A percentile compares a stretch with the other conserved stretches of the same genome.
These are phyloP conservation scores for Cercospora sp. DNA, from an alignment of 2,329 filamentous ascomycete genomes.

Conservation along the genomic window DNA sequence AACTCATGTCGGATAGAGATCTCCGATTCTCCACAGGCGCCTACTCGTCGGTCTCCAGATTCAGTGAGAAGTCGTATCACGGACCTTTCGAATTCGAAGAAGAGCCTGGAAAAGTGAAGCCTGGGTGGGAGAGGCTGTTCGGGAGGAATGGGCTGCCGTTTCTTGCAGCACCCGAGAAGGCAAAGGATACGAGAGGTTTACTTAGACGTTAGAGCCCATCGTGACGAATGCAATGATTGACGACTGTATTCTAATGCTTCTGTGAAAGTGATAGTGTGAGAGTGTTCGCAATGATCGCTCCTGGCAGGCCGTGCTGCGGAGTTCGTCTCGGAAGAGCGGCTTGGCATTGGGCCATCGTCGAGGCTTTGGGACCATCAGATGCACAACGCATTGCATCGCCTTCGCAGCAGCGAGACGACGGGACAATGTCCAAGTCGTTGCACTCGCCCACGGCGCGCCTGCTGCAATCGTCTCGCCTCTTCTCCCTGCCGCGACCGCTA, in stretches of 20 bases:
- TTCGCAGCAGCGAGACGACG: neutral
- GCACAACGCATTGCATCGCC: neutral
- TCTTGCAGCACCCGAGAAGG: conserved; percentile 4
- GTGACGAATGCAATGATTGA: neutral
- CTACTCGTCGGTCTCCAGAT: conserved; percentile 11
- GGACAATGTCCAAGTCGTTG: conserved; percentile 42
- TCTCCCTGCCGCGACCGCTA: conserved; percentile 78
- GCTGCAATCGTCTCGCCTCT: conserved; percentile 83
- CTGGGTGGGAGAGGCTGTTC: conserved; percentile 18
- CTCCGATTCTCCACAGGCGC: conserved; percentile 3
- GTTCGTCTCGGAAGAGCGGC: neutral
- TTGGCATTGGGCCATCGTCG: neutral
- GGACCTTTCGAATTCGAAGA: conserved; percentile 21
- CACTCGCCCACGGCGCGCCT: conserved; percentile 65
- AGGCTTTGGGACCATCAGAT: neutral
- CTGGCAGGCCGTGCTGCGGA: neutral
- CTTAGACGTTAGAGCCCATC: neutral
- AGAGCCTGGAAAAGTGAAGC: conserved; percentile 10
- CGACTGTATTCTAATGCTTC: neutral
- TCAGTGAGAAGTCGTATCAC: conserved; percentile 19
- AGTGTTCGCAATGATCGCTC: neutral
- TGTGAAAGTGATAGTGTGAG: neutral
- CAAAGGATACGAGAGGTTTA: conserved; percentile 1
- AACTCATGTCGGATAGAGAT: neutral
- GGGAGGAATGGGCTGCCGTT: conserved; percentile 3